A percentile compares a stretch with the other conserved stretches of the same genome.
phyloP scores from a whole-genome alignment of 2,329 filamentous ascomycete genomes.

The Biscogniauxia mediterranea region DNA sequence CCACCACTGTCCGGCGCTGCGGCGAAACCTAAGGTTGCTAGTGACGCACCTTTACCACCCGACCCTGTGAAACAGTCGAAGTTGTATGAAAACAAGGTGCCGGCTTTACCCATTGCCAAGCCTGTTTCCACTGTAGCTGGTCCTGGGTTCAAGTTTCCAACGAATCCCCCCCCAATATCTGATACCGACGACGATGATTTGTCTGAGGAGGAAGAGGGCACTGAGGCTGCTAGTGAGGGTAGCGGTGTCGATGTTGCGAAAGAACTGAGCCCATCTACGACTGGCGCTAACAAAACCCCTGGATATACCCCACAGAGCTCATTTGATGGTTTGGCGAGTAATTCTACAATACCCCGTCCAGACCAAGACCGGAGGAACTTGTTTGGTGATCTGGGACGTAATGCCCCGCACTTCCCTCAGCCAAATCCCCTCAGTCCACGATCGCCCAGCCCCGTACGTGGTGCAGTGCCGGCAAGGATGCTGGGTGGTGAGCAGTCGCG shows the following conservation, averaged over 20 bases:
- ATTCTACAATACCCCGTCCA: conserved; percentile 45
- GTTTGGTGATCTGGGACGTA: conserved; percentile 54
- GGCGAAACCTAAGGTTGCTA: conserved; percentile 20
- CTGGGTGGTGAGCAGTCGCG: conserved; percentile 49
- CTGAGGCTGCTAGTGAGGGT: conserved; percentile 49
- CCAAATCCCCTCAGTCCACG: conserved; percentile 59
- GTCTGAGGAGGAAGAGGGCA: conserved; percentile 47
- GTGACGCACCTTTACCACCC: conserved; percentile 41
- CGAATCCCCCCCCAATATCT: conserved; percentile 28
- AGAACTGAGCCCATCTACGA: conserved; percentile 55
- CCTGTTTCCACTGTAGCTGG: conserved; percentile 19
- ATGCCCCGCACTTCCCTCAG: conserved; percentile 54
- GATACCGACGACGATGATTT: conserved; percentile 43
- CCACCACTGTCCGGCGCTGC: conserved; percentile 37
- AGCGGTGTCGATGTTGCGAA: conserved; percentile 66
- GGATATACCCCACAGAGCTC: conserved; percentile 58
- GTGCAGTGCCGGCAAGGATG: conserved; percentile 51
- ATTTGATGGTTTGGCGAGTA: conserved; percentile 48
- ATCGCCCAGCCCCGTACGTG: conserved; percentile 70
- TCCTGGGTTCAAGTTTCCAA: conserved; percentile 32
- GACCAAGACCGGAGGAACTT: conserved; percentile 45
- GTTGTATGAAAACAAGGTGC: conserved; percentile 28
- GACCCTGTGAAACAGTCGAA: conserved; percentile 35
- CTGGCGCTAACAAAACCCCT: conserved; percentile 44
- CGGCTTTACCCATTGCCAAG: conserved; percentile 25